Conservation (phyloP, 2,329 filamentous ascomycete genomes). For the Allantophomopsis cytisporea region DNA sequence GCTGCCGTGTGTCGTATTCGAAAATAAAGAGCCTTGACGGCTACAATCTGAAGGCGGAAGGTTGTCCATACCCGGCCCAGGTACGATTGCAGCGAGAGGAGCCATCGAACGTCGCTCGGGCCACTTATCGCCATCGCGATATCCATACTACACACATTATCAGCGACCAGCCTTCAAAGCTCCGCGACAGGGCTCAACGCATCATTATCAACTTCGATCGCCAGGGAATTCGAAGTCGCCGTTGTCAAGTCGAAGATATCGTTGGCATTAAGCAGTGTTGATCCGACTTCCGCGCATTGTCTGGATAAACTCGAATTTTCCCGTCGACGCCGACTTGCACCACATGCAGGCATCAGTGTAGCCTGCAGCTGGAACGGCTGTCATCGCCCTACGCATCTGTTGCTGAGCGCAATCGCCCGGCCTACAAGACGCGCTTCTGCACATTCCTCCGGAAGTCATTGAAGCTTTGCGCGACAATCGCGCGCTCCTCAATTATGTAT, state of each 20-base stretch:
- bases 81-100: too few species aligned
- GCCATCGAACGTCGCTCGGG: too few species aligned
- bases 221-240: background rate
- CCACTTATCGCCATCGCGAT: background rate
- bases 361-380: slow-evolving; percentile 1
- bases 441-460: too few species aligned
- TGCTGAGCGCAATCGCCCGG: background rate
- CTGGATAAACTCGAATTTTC: background rate
- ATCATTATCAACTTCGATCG: background rate
- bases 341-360: background rate
- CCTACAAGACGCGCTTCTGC: too few species aligned
- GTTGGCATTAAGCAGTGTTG: background rate
- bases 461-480: too few species aligned
- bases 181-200: background rate
- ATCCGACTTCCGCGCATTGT: background rate
- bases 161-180: too few species aligned
- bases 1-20: too few species aligned
- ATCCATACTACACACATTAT: background rate
- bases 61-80: too few species aligned
- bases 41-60: too few species aligned
- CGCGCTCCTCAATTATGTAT: slow-evolving; percentile 27
- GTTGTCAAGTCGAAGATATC: background rate
- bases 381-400: background rate
- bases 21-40: too few species aligned
- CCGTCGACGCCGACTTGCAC: background rate